Conservation (phyloP, 176 grass and related monocot species). For the Pontederia crassipes region DNA sequence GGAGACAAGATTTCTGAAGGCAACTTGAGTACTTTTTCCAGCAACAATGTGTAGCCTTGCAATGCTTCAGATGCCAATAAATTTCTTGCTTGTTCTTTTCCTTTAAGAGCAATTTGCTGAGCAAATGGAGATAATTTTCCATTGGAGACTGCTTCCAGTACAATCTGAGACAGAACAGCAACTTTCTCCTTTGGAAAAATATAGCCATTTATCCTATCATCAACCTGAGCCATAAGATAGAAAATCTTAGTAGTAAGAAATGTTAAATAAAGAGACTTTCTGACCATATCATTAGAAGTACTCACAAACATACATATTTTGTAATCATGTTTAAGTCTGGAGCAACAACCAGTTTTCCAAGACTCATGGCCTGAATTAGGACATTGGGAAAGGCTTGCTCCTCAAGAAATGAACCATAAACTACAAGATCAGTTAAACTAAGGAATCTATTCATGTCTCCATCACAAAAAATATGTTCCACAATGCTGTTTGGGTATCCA, state of each 20-base stretch:
- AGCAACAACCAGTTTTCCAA: constrained; percentile 85
- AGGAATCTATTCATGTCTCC: constrained; percentile 45
- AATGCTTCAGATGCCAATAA: constrained; percentile 73
- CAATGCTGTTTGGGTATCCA: constrained; percentile 57
- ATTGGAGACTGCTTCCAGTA: constrained; percentile 55
- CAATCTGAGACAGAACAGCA: constrained; percentile 38
- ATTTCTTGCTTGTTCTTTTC: constrained; percentile 73
- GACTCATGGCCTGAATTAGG: constrained; percentile 74
- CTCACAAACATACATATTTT: constrained; percentile 55
- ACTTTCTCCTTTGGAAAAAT: constrained; percentile 63
- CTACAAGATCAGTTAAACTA: constrained; percentile 55
- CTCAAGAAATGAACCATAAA: constrained; percentile 87
- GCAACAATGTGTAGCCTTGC: constrained; percentile 56
- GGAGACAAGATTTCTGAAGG: constrained; percentile 50
- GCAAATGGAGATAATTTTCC: constrained; percentile 55
- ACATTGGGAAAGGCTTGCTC: constrained; percentile 77
- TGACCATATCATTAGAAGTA: constrained; percentile 14
- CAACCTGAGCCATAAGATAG: constrained; percentile 53
- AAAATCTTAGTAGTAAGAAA: neutral
- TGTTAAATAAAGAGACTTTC: neutral
- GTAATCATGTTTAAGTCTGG: constrained; percentile 70
- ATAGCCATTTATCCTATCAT: constrained; percentile 80
- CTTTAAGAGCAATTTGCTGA: constrained; percentile 60
- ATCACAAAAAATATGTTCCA: constrained; percentile 47
- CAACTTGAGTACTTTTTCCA: constrained; percentile 75